phyloP scores from a whole-genome alignment of 2,329 filamentous ascomycete species.

The Fusarium nodosum region DNA sequence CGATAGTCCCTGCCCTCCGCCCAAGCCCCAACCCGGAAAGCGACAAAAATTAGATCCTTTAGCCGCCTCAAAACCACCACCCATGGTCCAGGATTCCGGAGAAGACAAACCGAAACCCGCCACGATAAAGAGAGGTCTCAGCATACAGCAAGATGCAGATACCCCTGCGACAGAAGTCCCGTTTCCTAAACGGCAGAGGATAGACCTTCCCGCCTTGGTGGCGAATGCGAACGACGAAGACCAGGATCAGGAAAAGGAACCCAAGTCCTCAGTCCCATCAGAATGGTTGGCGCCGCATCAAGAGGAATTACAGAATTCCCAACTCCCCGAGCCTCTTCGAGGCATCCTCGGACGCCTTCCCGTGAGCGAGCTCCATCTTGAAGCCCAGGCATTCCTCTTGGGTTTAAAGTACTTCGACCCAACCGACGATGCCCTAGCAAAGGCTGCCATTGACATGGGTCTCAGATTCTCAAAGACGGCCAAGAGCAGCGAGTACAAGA shows the following conservation, averaged over 20 bases:
- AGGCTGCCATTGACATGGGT: constrained; percentile 39
- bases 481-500: constrained; percentile 34
- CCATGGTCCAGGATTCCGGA: constrained; percentile 3
- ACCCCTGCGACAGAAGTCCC: constrained; percentile 13
- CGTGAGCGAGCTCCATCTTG: constrained; percentile 9
- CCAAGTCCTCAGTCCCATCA: constrained; percentile 7
- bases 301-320: constrained; percentile 15
- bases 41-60: constrained; percentile 1
- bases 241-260: neutral
- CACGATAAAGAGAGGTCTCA: constrained; percentile 31
- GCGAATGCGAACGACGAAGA: constrained; percentile 6
- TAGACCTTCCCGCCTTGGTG: constrained; percentile 11
- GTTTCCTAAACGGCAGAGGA: constrained; percentile 35
- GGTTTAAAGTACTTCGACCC: constrained; percentile 19
- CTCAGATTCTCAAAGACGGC: constrained; percentile 31
- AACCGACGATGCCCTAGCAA: constrained; percentile 23
- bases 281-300: constrained; percentile 14
- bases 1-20: constrained; percentile 18
- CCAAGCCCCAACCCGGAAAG: neutral
- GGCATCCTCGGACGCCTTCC: constrained; percentile 1
- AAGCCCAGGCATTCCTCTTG: constrained; percentile 33
- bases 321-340: constrained; percentile 23
- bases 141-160: constrained; percentile 33
- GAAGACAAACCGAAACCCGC: constrained; percentile 8
- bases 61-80: neutral